A percentile compares a stretch with the other conserved stretches of the same genome.
Evolutionary conservation across 1,284 basidiomycete species (phyloP).

Genomic region (Ceratobasidium sp.): DNA sequence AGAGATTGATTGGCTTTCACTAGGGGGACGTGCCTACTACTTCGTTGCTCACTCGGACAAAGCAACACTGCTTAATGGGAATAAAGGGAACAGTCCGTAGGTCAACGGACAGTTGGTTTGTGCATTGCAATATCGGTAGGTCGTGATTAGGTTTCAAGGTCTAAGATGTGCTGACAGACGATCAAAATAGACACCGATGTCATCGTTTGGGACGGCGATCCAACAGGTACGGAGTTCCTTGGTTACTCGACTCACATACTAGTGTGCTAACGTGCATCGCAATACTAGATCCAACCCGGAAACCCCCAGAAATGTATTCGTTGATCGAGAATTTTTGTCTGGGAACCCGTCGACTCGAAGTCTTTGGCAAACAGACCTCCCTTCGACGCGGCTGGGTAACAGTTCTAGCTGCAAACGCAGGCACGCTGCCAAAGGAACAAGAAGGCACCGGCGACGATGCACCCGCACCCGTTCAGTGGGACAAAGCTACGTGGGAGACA

Average conservation of each 20-base stretch:
- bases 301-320: constrained; percentile 94
- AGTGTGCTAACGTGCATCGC: constrained; percentile 7
- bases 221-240: constrained; percentile 51
- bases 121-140: constrained; percentile 94
- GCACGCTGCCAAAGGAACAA: constrained; percentile 45
- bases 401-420: constrained; percentile 60
- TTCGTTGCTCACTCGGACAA: constrained; percentile 82
- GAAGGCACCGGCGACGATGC: constrained; percentile 53
- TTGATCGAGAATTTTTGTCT: constrained; percentile 98
- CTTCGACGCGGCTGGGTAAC: constrained; percentile 93
- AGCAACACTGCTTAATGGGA: constrained; percentile 98
- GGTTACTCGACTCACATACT: not conserved
- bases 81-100: constrained; percentile 95
- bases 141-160: constrained; percentile 42
- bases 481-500: constrained; percentile 45
- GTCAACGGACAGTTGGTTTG: constrained; percentile 92
- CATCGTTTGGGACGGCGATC: constrained; percentile 90
- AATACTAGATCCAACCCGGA: constrained; percentile 69
- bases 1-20: not conserved
- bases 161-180: constrained; percentile 1
- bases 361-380: constrained; percentile 78
- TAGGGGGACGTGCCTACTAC: constrained; percentile 82
- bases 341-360: constrained; percentile 86
- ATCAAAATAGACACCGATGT: constrained; percentile 82
- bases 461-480: constrained; percentile 46